Conservation (phyloP, 306 rosid genomes). For the Canavalia gladiata region DNA sequence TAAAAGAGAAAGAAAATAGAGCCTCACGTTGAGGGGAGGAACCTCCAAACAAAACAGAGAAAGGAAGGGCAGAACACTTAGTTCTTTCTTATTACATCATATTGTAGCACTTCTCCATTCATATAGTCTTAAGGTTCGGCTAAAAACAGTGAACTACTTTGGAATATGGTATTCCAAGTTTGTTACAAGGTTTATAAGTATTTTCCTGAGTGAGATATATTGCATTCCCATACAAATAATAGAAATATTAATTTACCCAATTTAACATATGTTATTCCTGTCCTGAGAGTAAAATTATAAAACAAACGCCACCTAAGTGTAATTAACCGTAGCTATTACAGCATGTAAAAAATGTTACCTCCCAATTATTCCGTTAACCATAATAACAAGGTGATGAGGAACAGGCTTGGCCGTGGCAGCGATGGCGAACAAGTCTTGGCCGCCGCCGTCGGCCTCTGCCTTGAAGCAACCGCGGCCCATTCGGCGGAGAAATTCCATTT, state of each 20-base stretch:
- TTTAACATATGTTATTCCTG: background rate
- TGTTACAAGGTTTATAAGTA: background rate
- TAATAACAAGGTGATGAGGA: constrained; percentile 76
- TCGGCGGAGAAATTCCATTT: constrained; percentile 58
- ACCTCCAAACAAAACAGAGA: too few species aligned
- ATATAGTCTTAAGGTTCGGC: too few species aligned
- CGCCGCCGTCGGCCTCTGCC: constrained; percentile 57
- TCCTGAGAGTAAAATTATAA: background rate
- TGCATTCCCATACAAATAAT: too few species aligned
- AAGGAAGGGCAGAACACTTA: too few species aligned
- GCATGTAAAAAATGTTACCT: constrained; percentile 52
- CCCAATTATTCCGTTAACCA: constrained; percentile 92
- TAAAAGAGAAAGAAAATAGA: too few species aligned
- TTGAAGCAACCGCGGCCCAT: constrained; percentile 51
- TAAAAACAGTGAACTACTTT: too few species aligned
- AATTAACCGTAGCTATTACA: too few species aligned
- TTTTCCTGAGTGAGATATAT: background rate
- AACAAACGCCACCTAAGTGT: too few species aligned
- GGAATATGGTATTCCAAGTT: background rate
- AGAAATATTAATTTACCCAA: too few species aligned
- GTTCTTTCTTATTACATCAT: too few species aligned
- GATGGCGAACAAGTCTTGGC: constrained; percentile 54
- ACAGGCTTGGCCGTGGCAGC: constrained; percentile 25
- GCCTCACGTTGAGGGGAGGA: too few species aligned
- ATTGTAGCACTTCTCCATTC: too few species aligned